Percentiles rank a stretch among this genome's conserved stretches.
phyloP scores from a whole-genome alignment of 805 yeast genomes.

The Wickerhamomyces sydowiorum region DNA sequence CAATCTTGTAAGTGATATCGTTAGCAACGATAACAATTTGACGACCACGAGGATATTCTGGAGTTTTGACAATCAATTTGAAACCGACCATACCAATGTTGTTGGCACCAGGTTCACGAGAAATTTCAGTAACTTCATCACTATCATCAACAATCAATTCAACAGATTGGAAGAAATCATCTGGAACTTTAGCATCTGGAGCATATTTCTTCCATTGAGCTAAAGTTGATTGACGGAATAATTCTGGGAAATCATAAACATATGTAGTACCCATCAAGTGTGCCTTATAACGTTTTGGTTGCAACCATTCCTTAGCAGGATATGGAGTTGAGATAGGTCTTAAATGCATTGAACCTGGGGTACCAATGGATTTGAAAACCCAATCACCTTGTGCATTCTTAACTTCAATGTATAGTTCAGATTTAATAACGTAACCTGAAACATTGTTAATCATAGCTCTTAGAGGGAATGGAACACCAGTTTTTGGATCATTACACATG shows the following conservation, averaged over 20 bases:
- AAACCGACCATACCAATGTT: constrained; percentile 97
- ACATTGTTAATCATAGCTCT: constrained; percentile 96
- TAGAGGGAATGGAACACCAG: constrained; percentile 90
- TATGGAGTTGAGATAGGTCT: constrained; percentile 94
- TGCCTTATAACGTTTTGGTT: constrained; percentile 98
- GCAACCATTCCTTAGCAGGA: constrained; percentile 96
- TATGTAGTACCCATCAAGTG: constrained; percentile 98
- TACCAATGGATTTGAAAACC: constrained; percentile 93
- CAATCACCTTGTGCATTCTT: constrained; percentile 91
- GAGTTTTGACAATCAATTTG: constrained; percentile 84
- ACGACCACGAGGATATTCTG: constrained; percentile 96
- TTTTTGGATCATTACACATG: constrained; percentile 82
- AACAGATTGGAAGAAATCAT: constrained; percentile 67
- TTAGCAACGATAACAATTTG: constrained; percentile 89
- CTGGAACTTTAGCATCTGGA: constrained; percentile 55
- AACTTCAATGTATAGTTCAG: constrained; percentile 91
- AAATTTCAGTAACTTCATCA: constrained; percentile 74
- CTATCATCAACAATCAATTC: constrained; percentile 86
- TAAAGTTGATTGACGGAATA: constrained; percentile 87
- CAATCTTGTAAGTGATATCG: constrained; percentile 96
- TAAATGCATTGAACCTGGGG: constrained; percentile 96
- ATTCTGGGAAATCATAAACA: constrained; percentile 97
- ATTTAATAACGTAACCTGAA: constrained; percentile 94
- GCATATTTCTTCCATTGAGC: constrained; percentile 77
- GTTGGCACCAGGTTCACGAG: constrained; percentile 95